A percentile compares a stretch with the other conserved stretches of the same genome.
Evolutionary conservation across 2,329 filamentous ascomycete species (phyloP).

Genomic region (Talaromyces verruculosus): DNA sequence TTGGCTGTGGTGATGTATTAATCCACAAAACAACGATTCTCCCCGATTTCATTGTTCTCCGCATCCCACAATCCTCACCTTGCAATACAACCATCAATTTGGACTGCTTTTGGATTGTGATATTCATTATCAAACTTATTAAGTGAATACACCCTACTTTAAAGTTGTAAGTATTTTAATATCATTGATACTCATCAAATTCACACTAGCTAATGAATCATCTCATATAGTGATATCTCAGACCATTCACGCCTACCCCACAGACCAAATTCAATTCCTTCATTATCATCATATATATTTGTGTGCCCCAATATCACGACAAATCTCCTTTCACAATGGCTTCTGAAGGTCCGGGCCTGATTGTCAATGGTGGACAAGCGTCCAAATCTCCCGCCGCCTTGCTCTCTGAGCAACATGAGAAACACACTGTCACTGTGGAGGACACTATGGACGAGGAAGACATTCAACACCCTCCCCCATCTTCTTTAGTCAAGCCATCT

Average conservation of each 20-base stretch:
- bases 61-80: slow-evolving; percentile 8
- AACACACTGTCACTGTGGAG: slow-evolving; percentile 70
- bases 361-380: slow-evolving; percentile 34
- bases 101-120: background rate
- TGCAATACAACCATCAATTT: background rate
- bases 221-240: slow-evolving; percentile 2
- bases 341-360: slow-evolving; percentile 32
- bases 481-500: slow-evolving; percentile 35
- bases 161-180: background rate
- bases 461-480: slow-evolving; percentile 57
- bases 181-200: background rate
- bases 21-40: slow-evolving; percentile 5
- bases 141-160: background rate
- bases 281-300: slow-evolving; percentile 1
- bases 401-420: slow-evolving; percentile 56
- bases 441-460: slow-evolving; percentile 80
- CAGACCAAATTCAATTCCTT: background rate
- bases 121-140: background rate
- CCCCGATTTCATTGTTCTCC: slow-evolving; percentile 14
- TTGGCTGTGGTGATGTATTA: slow-evolving; percentile 21
- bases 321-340: slow-evolving; percentile 31
- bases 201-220: background rate
- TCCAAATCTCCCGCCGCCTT: slow-evolving; percentile 53
- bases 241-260: background rate
- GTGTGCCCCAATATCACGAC: background rate